Base-by-base conservation (phyloP, 2,329 filamentous ascomycete genomes). In the Paramyrothecium roridum region DNA sequence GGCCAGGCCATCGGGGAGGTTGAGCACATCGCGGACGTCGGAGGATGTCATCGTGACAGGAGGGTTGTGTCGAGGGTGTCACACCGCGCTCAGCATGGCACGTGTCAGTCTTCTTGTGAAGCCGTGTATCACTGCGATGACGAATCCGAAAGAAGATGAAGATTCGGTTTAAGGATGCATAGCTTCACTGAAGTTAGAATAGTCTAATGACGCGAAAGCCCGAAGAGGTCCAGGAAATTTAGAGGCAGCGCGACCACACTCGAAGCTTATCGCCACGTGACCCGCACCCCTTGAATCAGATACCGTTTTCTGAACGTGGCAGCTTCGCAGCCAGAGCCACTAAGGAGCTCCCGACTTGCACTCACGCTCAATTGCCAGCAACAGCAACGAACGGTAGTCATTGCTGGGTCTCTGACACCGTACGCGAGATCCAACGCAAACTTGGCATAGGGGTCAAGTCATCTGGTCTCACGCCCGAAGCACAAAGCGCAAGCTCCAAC, bases 21-120 rank as follows among this genome's bases (percentile, higher is more conserved):
- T 91, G 67, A 96, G 85, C 69, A 96, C 90, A 71, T 96, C 91
- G 76, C 90, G 91, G 64, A 96, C 85, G 80, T 96, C 91, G 71
- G 86, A 83, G 59, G 88, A 88, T 58, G 87, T 81, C 87, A 90
- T 90, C 60, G 65, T 43, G 37, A 43, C n/a, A 6, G n/a, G 13
- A 13, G 3, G 37, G 4, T 19, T 43, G 37, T 43, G 37, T 30
- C 26, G 26, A 30, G 26, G 37, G 37, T 16, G 37, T 43, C n/a
- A 43, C 37, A 30, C 4, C 26, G 26, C 26, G 26, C 26, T 10
- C 10, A 6, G 26, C 26, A 30, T 30, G 26, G 26, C 26, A 30
- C 26, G 26, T 30, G 10, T 30, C 26, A 30, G 10, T 30, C 10
- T 30, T 4, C 26, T 30, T 30, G 26, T 30, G 26, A 30, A 6